A percentile compares a stretch with the other conserved stretches of the same genome.
phyloP scores from a whole-genome alignment of 768 basidiomycete genomes.

The Boletus rubescentipes region DNA sequence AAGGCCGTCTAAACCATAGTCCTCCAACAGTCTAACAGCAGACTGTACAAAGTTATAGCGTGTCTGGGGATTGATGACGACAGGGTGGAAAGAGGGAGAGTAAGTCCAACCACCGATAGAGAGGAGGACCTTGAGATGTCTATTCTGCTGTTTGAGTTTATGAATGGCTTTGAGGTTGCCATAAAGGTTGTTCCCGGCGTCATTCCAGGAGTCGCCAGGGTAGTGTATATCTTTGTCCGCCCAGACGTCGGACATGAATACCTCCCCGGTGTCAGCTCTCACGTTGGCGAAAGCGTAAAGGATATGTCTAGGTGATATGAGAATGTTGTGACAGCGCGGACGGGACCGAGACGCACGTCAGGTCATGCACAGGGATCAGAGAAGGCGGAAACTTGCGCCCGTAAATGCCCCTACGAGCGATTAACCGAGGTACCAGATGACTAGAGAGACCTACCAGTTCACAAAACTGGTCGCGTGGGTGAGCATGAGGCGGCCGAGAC shows the following conservation, averaged over 20 bases:
- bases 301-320: constrained; percentile 58
- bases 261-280: constrained; percentile 79
- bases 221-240: constrained; percentile 98
- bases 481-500: constrained; percentile 8
- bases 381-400: constrained; percentile 89
- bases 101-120: constrained; percentile 98
- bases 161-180: constrained; percentile 95
- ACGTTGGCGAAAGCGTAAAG: constrained; percentile 94
- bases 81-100: constrained; percentile 81
- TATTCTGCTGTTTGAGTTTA: constrained; percentile 81
- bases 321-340: not conserved
- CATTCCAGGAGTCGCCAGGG: constrained; percentile 93
- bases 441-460: constrained; percentile 56
- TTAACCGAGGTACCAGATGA: constrained; percentile 5
- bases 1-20: constrained; percentile 90
- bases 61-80: constrained; percentile 62
- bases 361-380: constrained; percentile 74
- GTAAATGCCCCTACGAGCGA: constrained; percentile 79
- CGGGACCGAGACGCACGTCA: constrained; percentile 61
- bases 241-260: constrained; percentile 87
- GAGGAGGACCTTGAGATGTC: constrained; percentile 77
- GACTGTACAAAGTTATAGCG: constrained; percentile 80
- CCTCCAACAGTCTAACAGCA: constrained; percentile 77
- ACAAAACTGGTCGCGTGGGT: constrained; percentile 53
- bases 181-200: constrained; percentile 85